phyloP scores from a whole-genome alignment of 2,329 filamentous ascomycete species.

The Penicillium sp. region DNA sequence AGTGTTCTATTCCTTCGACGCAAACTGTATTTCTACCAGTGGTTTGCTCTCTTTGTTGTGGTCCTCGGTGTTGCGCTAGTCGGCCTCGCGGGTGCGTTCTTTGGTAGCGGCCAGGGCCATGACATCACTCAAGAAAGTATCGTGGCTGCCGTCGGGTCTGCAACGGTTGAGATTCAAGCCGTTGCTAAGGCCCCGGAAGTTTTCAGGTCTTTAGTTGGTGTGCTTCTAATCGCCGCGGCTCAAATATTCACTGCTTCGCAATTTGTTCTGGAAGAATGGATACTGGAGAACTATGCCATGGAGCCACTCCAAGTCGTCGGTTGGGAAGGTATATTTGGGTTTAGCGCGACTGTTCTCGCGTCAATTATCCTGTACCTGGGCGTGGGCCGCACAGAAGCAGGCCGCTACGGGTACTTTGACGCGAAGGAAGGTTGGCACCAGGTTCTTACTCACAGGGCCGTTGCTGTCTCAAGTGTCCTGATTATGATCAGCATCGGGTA shows the following conservation, averaged over 20 bases:
- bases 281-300: conserved; percentile 77
- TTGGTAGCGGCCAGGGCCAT: conserved; percentile 60
- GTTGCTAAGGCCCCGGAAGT: conserved; percentile 59
- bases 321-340: conserved; percentile 95
- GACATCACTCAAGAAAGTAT: conserved; percentile 38
- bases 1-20: conserved; percentile 88
- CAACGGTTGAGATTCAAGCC: conserved; percentile 48
- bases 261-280: conserved; percentile 94
- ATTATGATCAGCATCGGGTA: conserved; percentile 99
- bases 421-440: conserved; percentile 83
- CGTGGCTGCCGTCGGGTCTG: conserved; percentile 39
- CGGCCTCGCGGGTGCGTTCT: conserved; percentile 84
- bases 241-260: conserved; percentile 97
- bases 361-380: conserved; percentile 81
- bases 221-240: conserved; percentile 87
- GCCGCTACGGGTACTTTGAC: conserved; percentile 86
- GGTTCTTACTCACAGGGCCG: conserved; percentile 71
- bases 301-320: conserved; percentile 91
- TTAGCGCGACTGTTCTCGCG: conserved; percentile 74
- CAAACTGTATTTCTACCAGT: conserved; percentile 84
- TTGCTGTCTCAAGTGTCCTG: conserved; percentile 77
- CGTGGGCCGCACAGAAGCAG: conserved; percentile 75
- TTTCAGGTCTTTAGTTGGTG: conserved; percentile 75
- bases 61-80: conserved; percentile 88
- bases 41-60: conserved; percentile 85